Evolutionary conservation across 139 green algal genomes (phyloP), one percentile per base, ranked within the genome.

Genomic region (Bryopsis sp.): DNA sequence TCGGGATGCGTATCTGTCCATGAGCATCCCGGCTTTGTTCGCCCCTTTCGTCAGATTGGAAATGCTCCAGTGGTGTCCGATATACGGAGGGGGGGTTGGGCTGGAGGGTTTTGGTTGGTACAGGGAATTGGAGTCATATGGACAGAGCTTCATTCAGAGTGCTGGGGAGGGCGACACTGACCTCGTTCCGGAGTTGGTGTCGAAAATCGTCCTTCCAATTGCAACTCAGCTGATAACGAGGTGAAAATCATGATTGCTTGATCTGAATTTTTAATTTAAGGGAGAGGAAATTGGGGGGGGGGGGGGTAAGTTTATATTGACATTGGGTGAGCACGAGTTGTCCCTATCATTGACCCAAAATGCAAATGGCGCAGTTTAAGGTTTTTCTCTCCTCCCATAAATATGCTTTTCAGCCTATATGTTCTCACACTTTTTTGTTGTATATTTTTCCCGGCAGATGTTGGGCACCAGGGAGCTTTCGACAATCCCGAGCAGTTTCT

Each of bases 11-110:
- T 97, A 97, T 73, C 82, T 92, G 47, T 72, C 82, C 3, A 69
- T 90, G 1, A 87, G 72, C 34, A 85, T 80, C 26, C 87, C 93
- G 28, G 85, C 87, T 3, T 80, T 98, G 7, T 91, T 98, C 74
- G 89, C 93, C 38, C 92, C 93, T 32, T 97, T 90, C 76, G 92
- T 96, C 29, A 78, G 91, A 22, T 74, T 95, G 66, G 84, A 97
- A 79, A 83, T 98, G 47, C 78, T 97, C 57, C 61, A 58, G 0
- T 98, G 93, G 93, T 85, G 91, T n/a, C 92, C 91, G 26, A 71
- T 97, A 43, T 85, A 77, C 62, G 8, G 33, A 0, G 11, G 32
- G 1, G 1, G 1, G 15, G 26, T 59, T 39, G 43, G 43, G 7
- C 26, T 70, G 63, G 63, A 70, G n/a, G 8, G 4, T 70, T 35